Evolutionary conservation across 495 filamentous ascomycete genomes (phyloP).

Genomic region (Massariosphaeria phaeospora): DNA sequence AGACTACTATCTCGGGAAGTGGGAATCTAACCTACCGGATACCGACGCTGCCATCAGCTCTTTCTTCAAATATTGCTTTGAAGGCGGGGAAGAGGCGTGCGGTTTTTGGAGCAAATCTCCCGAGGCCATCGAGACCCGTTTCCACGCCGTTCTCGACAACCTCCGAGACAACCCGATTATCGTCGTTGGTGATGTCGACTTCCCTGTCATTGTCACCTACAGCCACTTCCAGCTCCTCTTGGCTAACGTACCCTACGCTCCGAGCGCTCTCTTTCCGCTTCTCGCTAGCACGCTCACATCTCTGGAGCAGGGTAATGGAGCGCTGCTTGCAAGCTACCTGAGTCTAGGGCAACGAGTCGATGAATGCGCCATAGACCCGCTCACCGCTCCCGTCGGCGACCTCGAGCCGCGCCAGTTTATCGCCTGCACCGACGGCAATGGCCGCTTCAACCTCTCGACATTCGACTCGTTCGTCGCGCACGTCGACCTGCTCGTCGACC

Average conservation of each 20-base stretch:
- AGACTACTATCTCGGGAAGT: conserved; percentile 31
- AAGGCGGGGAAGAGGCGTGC: conserved; percentile 46
- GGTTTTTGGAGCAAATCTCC: conserved; percentile 41
- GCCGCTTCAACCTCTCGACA: conserved; percentile 54
- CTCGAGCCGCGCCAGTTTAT: not conserved
- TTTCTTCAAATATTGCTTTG: conserved; percentile 52
- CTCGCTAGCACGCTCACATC: conserved; percentile 52
- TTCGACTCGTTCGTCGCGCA: conserved; percentile 42
- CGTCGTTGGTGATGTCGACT: conserved; percentile 22
- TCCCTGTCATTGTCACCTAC: conserved; percentile 31
- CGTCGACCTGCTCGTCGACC: conserved; percentile 42
- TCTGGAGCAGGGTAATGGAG: conserved; percentile 52
- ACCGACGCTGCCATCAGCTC: conserved; percentile 46
- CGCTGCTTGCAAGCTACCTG: conserved; percentile 46
- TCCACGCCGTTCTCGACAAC: conserved; percentile 41
- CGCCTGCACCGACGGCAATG: conserved; percentile 50
- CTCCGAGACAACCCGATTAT: conserved; percentile 48
- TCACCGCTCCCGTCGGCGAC: not conserved
- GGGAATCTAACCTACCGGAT: conserved; percentile 34
- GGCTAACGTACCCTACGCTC: conserved; percentile 52
- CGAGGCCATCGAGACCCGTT: conserved; percentile 40
- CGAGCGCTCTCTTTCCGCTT: conserved; percentile 51
- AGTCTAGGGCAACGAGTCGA: conserved; percentile 5
- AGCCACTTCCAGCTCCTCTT: conserved; percentile 36
- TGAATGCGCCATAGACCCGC: conserved; percentile 9